phyloP scores from a whole-genome alignment of 805 yeast species.

The Schizosaccharomyces octosporus region DNA sequence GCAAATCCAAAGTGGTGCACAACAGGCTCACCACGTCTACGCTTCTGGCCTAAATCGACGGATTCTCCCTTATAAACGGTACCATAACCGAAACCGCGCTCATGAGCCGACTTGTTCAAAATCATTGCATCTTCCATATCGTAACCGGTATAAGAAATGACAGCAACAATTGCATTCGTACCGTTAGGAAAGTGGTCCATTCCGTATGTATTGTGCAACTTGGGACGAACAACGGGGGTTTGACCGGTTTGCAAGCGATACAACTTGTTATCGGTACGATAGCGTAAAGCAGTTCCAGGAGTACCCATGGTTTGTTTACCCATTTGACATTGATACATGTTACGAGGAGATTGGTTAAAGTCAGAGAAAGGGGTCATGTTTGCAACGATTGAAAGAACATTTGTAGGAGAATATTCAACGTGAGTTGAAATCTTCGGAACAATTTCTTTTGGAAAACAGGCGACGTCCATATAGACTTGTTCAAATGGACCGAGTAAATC shows the following conservation, averaged over 20 bases:
- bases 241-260: constrained; percentile 87
- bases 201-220: constrained; percentile 81
- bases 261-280: constrained; percentile 82
- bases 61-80: constrained; percentile 87
- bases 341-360: constrained; percentile 96
- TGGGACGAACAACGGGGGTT: constrained; percentile 89
- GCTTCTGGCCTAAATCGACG: constrained; percentile 49
- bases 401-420: constrained; percentile 86
- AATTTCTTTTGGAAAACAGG: constrained; percentile 82
- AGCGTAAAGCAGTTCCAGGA: constrained; percentile 83
- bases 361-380: constrained; percentile 95
- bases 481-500: constrained; percentile 94
- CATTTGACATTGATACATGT: constrained; percentile 99
- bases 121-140: constrained; percentile 99
- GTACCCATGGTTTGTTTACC: constrained; percentile 99
- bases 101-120: constrained; percentile 87
- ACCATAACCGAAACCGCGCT: constrained; percentile 94
- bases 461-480: constrained; percentile 89
- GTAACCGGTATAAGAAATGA: constrained; percentile 92
- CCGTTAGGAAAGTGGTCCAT: constrained; percentile 98
- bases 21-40: constrained; percentile 82
- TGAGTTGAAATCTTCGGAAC: constrained; percentile 61
- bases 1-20: constrained; percentile 91
- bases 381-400: constrained; percentile 80
- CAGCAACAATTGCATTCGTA: constrained; percentile 94